Evolutionary conservation across 2,329 filamentous ascomycete genomes (phyloP).

Genomic region (Sporothrix schenckii): DNA sequence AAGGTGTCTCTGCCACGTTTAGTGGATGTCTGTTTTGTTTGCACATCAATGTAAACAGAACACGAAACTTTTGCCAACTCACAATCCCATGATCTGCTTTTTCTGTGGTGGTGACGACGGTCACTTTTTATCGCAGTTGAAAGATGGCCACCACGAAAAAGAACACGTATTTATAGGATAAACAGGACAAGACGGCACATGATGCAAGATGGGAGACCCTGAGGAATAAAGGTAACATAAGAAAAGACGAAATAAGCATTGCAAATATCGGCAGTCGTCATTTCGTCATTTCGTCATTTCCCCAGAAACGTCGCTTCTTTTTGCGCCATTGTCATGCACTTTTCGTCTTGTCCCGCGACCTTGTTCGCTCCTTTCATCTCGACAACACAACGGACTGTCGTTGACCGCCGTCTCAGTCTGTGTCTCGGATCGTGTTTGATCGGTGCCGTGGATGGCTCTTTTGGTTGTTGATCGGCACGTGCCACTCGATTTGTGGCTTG

Average conservation of each 20-base stretch:
- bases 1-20: background rate
- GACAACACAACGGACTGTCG: no score
- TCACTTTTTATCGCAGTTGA: no score
- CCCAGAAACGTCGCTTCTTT: conserved; percentile 15
- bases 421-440: conserved; percentile 35
- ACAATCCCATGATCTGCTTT: background rate
- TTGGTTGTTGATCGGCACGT: background rate
- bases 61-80: no score
- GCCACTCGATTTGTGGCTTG: conserved; percentile 6
- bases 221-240: background rate
- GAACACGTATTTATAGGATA: no score
- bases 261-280: background rate
- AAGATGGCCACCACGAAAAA: no score
- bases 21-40: conserved; percentile 4
- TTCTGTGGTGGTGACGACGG: background rate
- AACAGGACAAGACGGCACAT: background rate
- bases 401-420: conserved; percentile 30
- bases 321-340: conserved; percentile 15
- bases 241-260: background rate
- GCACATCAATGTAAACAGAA: background rate
- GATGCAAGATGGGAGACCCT: background rate
- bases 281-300: conserved; percentile 6
- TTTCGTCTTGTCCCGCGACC: background rate
- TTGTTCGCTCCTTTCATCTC: background rate
- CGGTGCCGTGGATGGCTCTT: conserved; percentile 3